Evolutionary conservation across 495 filamentous ascomycete genomes (phyloP).

Genomic region (Hyaloscypha bicolor): DNA sequence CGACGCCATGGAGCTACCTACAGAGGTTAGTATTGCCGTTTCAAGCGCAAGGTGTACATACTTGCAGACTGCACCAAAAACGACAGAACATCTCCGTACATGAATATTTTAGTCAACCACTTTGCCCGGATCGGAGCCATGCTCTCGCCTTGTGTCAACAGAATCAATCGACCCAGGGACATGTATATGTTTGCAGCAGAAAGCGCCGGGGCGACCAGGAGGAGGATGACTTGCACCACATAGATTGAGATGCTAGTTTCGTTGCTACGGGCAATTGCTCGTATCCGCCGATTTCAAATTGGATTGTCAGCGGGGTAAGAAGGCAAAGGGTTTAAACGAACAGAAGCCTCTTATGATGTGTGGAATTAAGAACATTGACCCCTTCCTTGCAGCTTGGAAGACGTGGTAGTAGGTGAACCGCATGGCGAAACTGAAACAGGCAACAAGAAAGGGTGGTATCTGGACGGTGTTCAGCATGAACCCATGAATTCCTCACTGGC

Average conservation of each 20-base stretch:
- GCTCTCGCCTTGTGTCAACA: slow-evolving; percentile 43
- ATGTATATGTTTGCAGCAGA: slow-evolving; percentile 59
- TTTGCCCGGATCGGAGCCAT: slow-evolving; percentile 39
- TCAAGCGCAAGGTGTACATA: slow-evolving; percentile 13
- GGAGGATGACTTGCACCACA: slow-evolving; percentile 46
- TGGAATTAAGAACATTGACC: slow-evolving; percentile 60
- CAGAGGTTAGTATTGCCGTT: slow-evolving; percentile 29
- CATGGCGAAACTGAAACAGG: slow-evolving; percentile 48
- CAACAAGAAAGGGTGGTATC: slow-evolving; percentile 50
- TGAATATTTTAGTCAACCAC: slow-evolving; percentile 48
- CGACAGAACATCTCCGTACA: slow-evolving; percentile 45
- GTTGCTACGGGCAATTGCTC: slow-evolving; percentile 41
- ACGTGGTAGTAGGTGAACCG: slow-evolving; percentile 56
- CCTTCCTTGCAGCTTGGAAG: slow-evolving; percentile 46
- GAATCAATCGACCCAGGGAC: slow-evolving; percentile 51
- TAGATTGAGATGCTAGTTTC: slow-evolving; percentile 43
- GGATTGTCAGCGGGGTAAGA: background rate
- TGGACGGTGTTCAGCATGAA: background rate
- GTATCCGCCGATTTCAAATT: slow-evolving; percentile 49
- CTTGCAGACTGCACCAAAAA: slow-evolving; percentile 42
- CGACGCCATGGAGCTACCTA: background rate
- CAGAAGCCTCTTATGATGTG: slow-evolving; percentile 59
- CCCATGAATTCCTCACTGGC: background rate
- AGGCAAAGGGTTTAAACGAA: slow-evolving; percentile 35
- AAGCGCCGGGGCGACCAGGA: slow-evolving; percentile 53